A percentile compares a stretch with the other conserved stretches of the same genome.
phyloP scores from a whole-genome alignment of 73 alveolate genomes.

The Loxodes magnus region DNA sequence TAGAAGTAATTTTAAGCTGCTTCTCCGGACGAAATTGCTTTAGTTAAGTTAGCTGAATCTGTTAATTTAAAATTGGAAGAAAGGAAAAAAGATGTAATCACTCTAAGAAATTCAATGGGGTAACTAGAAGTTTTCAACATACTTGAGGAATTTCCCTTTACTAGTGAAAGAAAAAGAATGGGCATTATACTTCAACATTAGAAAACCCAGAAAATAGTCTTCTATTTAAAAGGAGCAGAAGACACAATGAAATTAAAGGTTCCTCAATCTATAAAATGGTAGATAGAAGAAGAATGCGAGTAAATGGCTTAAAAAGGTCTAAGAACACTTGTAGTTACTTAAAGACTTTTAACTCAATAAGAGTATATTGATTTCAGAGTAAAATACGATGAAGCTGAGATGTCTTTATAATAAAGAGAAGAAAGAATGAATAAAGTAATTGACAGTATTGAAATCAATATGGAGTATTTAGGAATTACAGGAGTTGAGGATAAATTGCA shows the following conservation, averaged over 20 bases:
- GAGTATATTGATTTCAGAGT: slow-evolving; percentile 53
- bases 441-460: slow-evolving; percentile 59
- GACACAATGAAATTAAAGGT: slow-evolving; percentile 77
- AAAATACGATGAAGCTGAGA: slow-evolving; percentile 58
- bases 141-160: slow-evolving; percentile 51
- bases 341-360: slow-evolving; percentile 44
- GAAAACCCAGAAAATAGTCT: slow-evolving; percentile 46
- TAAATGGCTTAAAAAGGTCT: slow-evolving; percentile 87
- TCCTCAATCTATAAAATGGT: slow-evolving; percentile 52
- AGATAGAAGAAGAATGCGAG: slow-evolving; percentile 69
- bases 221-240: slow-evolving; percentile 93
- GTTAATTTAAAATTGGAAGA: slow-evolving; percentile 50
- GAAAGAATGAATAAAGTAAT: slow-evolving; percentile 36
- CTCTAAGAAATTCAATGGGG: too few species aligned
- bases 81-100: too few species aligned
- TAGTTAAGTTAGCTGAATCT: slow-evolving; percentile 80
- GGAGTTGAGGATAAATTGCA: slow-evolving; percentile 90
- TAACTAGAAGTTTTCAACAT: slow-evolving; percentile 32
- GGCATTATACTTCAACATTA: slow-evolving; percentile 42
- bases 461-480: slow-evolving; percentile 82
- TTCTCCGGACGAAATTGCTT: slow-evolving; percentile 91
- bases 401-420: slow-evolving; percentile 66
- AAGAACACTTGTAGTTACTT: slow-evolving; percentile 76
- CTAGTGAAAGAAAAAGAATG: slow-evolving; percentile 57
- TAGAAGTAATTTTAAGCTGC: slow-evolving; percentile 66